Evolutionary conservation across 2,329 filamentous ascomycete species (phyloP).

Genomic region (Pezicula neosporulosa): DNA sequence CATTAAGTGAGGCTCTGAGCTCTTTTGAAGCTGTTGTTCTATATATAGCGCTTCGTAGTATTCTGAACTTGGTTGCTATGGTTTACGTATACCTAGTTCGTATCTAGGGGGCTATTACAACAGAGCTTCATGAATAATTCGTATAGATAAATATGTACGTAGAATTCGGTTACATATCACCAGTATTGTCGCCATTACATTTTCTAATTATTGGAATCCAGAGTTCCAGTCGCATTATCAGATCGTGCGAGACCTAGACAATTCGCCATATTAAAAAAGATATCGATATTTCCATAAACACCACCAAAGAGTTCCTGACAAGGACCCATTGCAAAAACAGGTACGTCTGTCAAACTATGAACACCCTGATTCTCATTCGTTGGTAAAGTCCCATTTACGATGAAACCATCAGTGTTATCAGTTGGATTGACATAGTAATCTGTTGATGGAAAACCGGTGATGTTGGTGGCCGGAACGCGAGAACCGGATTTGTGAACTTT

Average conservation of each 20-base stretch:
- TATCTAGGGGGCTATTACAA: too few species aligned
- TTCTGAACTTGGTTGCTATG: too few species aligned
- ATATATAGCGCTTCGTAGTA: too few species aligned
- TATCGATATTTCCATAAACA: conserved; percentile 66
- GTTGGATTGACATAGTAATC: conserved; percentile 67
- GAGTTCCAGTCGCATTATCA: conserved; percentile 8
- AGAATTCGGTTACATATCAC: too few species aligned
- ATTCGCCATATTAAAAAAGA: conserved; percentile 65
- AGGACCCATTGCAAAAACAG: conserved; percentile 74
- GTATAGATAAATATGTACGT: too few species aligned
- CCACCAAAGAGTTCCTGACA: conserved; percentile 76
- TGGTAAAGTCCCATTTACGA: conserved; percentile 73
- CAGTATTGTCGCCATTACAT: too few species aligned
- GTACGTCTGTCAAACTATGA: conserved; percentile 74
- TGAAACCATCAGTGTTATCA: conserved; percentile 63
- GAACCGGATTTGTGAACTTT: conserved; percentile 64
- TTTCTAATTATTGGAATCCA: too few species aligned
- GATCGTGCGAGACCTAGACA: conserved; percentile 21
- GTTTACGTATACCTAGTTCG: too few species aligned
- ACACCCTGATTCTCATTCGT: conserved; percentile 63
- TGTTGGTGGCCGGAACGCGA: conserved; percentile 55
- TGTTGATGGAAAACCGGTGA: conserved; percentile 42
- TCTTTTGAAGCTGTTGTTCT: too few species aligned
- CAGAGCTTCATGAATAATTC: too few species aligned
- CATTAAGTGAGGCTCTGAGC: too few species aligned